These are phyloP conservation scores for Aurantiochytrium sp. DNA, from an alignment of 108 stramenopile species.

Conservation along the genomic window DNA sequence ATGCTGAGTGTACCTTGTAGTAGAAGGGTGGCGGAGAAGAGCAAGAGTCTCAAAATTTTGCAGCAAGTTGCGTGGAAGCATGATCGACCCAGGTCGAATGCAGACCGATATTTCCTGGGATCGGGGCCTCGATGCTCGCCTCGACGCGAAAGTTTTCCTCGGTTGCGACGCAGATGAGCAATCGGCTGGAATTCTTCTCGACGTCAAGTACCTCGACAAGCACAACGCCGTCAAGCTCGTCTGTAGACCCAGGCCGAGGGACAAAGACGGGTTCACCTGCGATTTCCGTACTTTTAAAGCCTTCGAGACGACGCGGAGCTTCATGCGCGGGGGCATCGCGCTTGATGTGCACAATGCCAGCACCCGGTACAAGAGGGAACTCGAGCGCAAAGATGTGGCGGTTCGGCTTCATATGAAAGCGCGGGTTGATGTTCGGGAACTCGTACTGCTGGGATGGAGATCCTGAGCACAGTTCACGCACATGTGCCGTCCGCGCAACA, in stretches of 20 bases:
- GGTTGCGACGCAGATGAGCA: neutral
- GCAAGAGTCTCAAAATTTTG: neutral
- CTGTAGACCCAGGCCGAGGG: neutral
- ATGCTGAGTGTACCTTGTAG: neutral
- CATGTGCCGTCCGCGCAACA: neutral
- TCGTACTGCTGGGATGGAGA: neutral
- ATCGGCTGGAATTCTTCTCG: neutral
- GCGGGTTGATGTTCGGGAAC: constrained; percentile 10
- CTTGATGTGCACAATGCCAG: neutral
- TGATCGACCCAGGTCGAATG: neutral
- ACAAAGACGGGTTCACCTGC: neutral
- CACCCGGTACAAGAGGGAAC: neutral
- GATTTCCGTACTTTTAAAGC: neutral
- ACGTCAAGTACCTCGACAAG: neutral
- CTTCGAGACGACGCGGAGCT: neutral
- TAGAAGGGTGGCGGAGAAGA: neutral
- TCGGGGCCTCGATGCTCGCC: neutral
- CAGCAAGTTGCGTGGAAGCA: neutral
- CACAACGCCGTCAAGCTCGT: neutral
- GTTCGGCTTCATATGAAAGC: neutral
- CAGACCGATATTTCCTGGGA: neutral
- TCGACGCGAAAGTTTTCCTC: neutral
- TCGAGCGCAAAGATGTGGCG: neutral
- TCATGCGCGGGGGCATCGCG: neutral
- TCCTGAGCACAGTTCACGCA: neutral